phyloP scores from a whole-genome alignment of 176 grass and related monocot genomes.

The Aegilops umbellulata region DNA sequence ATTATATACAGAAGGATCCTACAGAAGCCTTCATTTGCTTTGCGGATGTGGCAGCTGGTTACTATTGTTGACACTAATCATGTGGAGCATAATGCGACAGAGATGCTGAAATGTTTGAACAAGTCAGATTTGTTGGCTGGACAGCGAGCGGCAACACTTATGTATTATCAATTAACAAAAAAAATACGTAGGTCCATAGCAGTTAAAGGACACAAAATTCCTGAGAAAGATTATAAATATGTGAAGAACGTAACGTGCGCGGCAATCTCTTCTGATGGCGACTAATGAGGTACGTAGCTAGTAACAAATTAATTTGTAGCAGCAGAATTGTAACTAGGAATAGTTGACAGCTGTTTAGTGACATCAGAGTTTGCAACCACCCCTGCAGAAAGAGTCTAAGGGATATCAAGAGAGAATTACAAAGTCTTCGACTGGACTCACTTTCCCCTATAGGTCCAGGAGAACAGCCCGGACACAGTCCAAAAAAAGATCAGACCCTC shows the following conservation, averaged over 20 bases:
- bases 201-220: no score
- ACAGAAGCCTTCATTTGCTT: slow-evolving; percentile 16
- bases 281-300: background rate
- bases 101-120: background rate
- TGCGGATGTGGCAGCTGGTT: background rate
- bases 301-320: no score
- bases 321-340: no score
- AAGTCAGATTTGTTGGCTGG: background rate
- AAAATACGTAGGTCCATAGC: no score
- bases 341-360: background rate
- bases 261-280: background rate
- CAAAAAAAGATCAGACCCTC: no score
- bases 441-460: no score
- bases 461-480: no score
- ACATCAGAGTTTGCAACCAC: background rate
- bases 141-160: background rate
- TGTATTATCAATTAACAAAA: no score
- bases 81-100: background rate
- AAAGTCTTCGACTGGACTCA: no score
- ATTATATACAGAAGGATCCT: background rate
- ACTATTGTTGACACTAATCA: background rate
- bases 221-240: no score
- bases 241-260: background rate
- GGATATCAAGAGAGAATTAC: no score
- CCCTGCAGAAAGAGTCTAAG: no score